Evolutionary conservation across 2,329 filamentous ascomycete species (phyloP).

Genomic region (Neoscytalidium dimidiatum): DNA sequence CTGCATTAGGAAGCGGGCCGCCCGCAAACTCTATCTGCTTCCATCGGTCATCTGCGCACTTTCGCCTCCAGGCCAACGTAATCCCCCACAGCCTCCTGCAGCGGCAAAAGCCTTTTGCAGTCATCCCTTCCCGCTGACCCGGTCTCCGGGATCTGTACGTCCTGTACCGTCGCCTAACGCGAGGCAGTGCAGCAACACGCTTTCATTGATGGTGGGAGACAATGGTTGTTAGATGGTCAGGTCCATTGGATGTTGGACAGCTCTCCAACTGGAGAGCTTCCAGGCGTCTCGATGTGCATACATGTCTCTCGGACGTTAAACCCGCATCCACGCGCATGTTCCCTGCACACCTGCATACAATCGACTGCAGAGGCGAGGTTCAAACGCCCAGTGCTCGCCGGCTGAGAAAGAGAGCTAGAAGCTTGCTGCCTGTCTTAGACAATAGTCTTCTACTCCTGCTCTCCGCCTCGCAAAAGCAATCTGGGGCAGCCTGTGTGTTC

Average conservation of each 20-base stretch:
- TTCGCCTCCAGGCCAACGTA: not conserved
- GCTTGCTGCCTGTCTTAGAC: not conserved
- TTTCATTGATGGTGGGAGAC: not conserved
- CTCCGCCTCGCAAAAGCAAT: not conserved
- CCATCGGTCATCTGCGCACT: conserved; percentile 3
- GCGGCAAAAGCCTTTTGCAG: conserved; percentile 9
- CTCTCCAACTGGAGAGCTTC: not conserved
- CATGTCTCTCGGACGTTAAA: not conserved
- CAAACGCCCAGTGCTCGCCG: not conserved
- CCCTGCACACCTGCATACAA: not conserved
- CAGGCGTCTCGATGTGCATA: not conserved
- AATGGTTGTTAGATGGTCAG: not conserved
- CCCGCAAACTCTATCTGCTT: not conserved
- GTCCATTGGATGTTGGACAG: not conserved
- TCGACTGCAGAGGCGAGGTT: not conserved
- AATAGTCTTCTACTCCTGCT: not conserved
- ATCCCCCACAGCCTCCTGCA: conserved; percentile 12
- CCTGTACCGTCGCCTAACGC: not conserved
- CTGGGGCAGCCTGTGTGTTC: not conserved
- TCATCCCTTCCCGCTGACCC: conserved; percentile 3
- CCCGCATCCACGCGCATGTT: not conserved
- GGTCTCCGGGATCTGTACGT: not conserved
- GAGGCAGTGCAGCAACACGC: not conserved
- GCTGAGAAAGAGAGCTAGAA: not conserved
- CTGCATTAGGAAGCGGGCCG: conserved; percentile 4